Base-by-base conservation (phyloP, 176 grass and related monocot genomes). In the Hsuehochloa calcarea region DNA sequence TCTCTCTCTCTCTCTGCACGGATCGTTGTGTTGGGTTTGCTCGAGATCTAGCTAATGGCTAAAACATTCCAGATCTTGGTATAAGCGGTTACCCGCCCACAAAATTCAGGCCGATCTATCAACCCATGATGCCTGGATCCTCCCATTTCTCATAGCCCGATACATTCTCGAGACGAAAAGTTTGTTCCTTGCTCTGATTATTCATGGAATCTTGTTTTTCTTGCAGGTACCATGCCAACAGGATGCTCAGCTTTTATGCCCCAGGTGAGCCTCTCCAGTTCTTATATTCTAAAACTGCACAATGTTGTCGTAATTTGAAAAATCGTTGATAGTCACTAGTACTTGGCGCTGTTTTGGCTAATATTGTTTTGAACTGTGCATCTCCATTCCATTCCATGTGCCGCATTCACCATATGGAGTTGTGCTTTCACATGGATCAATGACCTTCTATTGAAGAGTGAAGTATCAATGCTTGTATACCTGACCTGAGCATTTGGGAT, bases 171-270 rank as follows among this genome's bases (percentile, higher is more conserved):
- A 49, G 43, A 65, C 26, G 16, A 10, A 0, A 1, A 12, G 19
- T 23, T 41, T 40, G 22, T 67, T 59, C 6, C 15, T 34, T 56
- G 35, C 8, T 34, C 61, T 61, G 65, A 34, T 5, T 9, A n/a
- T 16, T 80, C 22, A 79, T 4, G n/a, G 13, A 4, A 39, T 6
- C 16, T 10, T 23, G 1, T 8, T 81, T 16, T 78, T 51, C 52
- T 75, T 83, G 0, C 80, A 99, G 96, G 96, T 99, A 99, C 40
- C 93, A 99, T 76, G 94, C 90, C 23, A 99, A 99, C 88, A 41
- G 96, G 88, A 99, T 99, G 96, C 87, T 99, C 68, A 99, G 93
- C 90, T 99, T 99, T 85, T 99, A 96, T 72, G 96, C 96, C 79
- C 93, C 96, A 94, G 96, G 96, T 98, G 60, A 90, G 35, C 51